Evolutionary conservation across 306 rosid genomes (phyloP).

Genomic region (Gynostemma pentaphyllum): DNA sequence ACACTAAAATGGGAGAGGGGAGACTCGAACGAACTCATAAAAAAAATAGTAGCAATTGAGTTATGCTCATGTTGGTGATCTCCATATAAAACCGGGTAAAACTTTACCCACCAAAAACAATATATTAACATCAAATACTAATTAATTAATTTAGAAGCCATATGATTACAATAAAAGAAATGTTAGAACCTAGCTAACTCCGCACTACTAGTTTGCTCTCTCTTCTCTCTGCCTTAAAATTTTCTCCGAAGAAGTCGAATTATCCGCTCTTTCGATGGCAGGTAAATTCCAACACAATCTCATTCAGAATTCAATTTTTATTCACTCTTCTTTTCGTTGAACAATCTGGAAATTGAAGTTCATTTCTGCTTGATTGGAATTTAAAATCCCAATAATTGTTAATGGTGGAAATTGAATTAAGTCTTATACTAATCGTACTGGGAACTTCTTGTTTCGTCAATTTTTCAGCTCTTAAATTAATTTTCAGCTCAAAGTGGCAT

Average conservation of each 20-base stretch:
- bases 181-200: not conserved
- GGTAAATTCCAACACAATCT: constrained; percentile 9
- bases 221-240: not conserved
- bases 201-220: constrained; percentile 4
- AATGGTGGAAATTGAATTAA: not conserved
- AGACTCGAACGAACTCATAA: too few species aligned
- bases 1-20: too few species aligned
- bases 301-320: not conserved
- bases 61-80: too few species aligned
- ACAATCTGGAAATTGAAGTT: not conserved
- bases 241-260: not conserved
- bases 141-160: not conserved
- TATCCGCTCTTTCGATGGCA: constrained; percentile 16
- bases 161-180: not conserved
- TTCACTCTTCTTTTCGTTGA: not conserved
- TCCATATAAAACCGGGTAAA: not conserved
- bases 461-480: constrained; percentile 3
- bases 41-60: too few species aligned
- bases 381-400: not conserved
- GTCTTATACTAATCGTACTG: not conserved
- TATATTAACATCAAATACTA: not conserved
- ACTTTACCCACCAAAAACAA: not conserved
- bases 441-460: not conserved
- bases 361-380: not conserved
- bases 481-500: not conserved